These are phyloP conservation scores for Kickxella alabastrina DNA, from an alignment of 192 early-diverging fungal genomes.

Conservation along the genomic window DNA sequence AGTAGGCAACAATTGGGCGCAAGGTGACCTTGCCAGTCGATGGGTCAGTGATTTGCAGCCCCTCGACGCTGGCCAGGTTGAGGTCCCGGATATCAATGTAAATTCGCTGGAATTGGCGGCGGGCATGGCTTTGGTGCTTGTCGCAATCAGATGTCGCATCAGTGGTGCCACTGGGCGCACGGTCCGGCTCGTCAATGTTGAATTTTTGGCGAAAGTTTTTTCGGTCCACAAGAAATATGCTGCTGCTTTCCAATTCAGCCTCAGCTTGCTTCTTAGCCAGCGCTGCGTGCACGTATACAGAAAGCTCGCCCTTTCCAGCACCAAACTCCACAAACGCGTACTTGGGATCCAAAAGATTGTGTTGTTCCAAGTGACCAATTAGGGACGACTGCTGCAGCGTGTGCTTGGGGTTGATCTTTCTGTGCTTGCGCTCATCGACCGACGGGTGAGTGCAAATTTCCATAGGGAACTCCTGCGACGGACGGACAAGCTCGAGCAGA, in stretches of 20 bases:
- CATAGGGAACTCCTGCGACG: slow-evolving; percentile 10
- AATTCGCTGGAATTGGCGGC: slow-evolving; percentile 54
- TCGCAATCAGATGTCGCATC: not conserved
- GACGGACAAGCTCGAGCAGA: slow-evolving; percentile 16
- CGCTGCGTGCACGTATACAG: slow-evolving; percentile 48
- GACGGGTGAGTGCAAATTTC: slow-evolving; percentile 11
- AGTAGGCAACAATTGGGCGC: slow-evolving; percentile 63
- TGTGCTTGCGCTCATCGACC: not conserved
- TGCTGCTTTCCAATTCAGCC: slow-evolving; percentile 3
- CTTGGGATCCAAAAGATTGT: slow-evolving; percentile 55
- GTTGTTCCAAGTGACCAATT: slow-evolving; percentile 67
- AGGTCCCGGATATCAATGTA: slow-evolving; percentile 86
- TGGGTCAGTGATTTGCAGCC: slow-evolving; percentile 12
- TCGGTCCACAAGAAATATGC: slow-evolving; percentile 72
- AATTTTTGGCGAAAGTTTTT: slow-evolving; percentile 74
- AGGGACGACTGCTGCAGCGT: slow-evolving; percentile 72
- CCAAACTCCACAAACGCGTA: slow-evolving; percentile 79
- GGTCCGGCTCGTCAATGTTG: slow-evolving; percentile 8
- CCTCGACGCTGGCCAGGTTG: slow-evolving; percentile 55
- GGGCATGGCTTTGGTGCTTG: not conserved
- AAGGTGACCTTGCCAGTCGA: slow-evolving; percentile 1
- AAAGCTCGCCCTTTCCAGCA: slow-evolving; percentile 63
- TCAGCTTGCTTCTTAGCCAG: slow-evolving; percentile 2
- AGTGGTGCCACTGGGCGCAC: too few relatives aligned
- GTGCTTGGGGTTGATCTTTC: slow-evolving; percentile 49